Evolutionary conservation across 2,329 filamentous ascomycete species (phyloP).

Genomic region (Xylaria sp.): DNA sequence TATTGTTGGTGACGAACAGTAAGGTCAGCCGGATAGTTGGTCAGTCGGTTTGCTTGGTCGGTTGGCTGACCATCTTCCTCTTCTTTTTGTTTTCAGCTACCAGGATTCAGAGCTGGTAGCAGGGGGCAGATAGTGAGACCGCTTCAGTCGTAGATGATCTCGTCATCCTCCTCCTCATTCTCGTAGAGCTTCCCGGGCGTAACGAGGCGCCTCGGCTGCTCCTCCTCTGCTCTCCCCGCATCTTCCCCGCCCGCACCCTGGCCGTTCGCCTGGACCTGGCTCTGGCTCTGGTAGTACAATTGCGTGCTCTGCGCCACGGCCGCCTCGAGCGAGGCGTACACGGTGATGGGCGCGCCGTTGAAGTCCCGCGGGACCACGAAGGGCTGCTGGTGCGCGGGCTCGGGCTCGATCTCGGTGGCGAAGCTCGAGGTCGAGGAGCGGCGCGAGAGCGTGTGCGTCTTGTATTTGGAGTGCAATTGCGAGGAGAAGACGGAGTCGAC

Average conservation of each 20-base stretch:
- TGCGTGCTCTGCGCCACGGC: constrained; percentile 47
- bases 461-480: constrained; percentile 39
- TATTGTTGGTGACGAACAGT: background rate
- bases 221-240: constrained; percentile 28
- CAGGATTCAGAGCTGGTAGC: background rate
- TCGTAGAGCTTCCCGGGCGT: constrained; percentile 51
- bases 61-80: too few relatives aligned
- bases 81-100: background rate
- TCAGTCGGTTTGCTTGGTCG: background rate
- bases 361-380: constrained; percentile 42
- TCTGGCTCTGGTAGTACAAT: constrained; percentile 39
- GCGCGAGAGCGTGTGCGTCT: constrained; percentile 39
- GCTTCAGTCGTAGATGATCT: constrained; percentile 47
- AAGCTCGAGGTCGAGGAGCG: constrained; percentile 47
- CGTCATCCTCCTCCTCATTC: constrained; percentile 52
- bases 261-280: constrained; percentile 17
- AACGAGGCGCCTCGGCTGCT: constrained; percentile 44
- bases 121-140: background rate
- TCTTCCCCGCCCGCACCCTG: constrained; percentile 13
- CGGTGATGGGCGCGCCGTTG: constrained; percentile 45
- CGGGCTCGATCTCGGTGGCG: constrained; percentile 40
- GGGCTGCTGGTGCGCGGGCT: constrained; percentile 29
- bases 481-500: constrained; percentile 39
- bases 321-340: constrained; percentile 50
- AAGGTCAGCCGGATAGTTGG: background rate